These are phyloP conservation scores for Gamarada debralockiae DNA, from an alignment of 495 filamentous ascomycete species.

Conservation along the genomic window DNA sequence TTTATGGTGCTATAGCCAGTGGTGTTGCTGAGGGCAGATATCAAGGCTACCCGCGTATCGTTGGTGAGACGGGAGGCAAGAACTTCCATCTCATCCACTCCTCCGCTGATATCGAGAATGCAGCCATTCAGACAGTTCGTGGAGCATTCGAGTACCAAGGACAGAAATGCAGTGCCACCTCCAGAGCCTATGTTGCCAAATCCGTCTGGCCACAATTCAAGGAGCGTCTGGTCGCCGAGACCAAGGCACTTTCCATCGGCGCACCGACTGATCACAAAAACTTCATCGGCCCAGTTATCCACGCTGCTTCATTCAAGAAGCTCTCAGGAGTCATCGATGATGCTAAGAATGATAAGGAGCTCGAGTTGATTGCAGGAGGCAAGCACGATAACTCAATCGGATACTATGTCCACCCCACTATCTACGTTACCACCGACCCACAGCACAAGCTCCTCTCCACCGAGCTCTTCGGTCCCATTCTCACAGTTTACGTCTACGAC, in stretches of 20 bases:
- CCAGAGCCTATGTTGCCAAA: constrained; percentile 67
- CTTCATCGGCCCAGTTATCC: constrained; percentile 79
- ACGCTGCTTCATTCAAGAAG: constrained; percentile 66
- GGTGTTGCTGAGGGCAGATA: constrained; percentile 67
- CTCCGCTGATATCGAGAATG: constrained; percentile 71
- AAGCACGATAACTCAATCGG: constrained; percentile 64
- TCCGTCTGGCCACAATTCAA: constrained; percentile 68
- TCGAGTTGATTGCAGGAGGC: constrained; percentile 65
- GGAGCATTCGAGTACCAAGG: constrained; percentile 89
- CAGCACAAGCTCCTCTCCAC: constrained; percentile 62
- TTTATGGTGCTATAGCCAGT: constrained; percentile 67
- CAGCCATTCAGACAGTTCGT: constrained; percentile 75
- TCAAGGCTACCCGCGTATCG: constrained; percentile 72
- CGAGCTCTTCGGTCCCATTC: constrained; percentile 76
- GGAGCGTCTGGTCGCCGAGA: constrained; percentile 57
- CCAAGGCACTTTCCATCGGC: constrained; percentile 62
- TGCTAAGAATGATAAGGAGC: constrained; percentile 58
- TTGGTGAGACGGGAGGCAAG: constrained; percentile 87
- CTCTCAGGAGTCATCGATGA: constrained; percentile 62
- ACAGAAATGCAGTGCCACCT: constrained; percentile 85
- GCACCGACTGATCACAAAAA: constrained; percentile 62
- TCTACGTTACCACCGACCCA: constrained; percentile 59
- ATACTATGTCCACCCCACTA: constrained; percentile 69
- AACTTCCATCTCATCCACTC: constrained; percentile 84
- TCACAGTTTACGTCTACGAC: constrained; percentile 68